These are phyloP conservation scores for Phaeosphaeria sp. DNA, from an alignment of 2,329 filamentous ascomycete genomes.

Conservation along the genomic window DNA sequence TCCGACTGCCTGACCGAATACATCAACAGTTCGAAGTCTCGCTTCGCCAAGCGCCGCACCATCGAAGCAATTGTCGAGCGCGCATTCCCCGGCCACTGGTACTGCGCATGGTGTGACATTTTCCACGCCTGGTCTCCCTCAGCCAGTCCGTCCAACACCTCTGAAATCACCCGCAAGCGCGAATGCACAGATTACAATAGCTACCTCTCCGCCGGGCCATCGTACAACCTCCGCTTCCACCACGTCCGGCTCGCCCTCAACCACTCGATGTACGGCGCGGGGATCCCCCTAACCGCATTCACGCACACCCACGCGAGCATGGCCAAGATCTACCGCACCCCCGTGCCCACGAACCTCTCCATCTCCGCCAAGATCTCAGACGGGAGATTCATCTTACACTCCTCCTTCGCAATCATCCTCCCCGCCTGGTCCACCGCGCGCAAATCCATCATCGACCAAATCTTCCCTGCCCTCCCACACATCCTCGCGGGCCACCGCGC, in stretches of 20 bases:
- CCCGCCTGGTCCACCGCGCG: slow-evolving; percentile 13
- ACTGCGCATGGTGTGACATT: slow-evolving; percentile 43
- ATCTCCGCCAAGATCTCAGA: slow-evolving; percentile 21
- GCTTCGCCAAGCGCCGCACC: slow-evolving; percentile 27
- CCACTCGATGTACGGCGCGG: slow-evolving; percentile 23
- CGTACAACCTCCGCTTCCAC: slow-evolving; percentile 35
- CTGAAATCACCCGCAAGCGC: slow-evolving; percentile 7
- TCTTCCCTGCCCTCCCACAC: slow-evolving; percentile 33
- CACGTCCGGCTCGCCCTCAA: slow-evolving; percentile 40
- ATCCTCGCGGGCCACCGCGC: slow-evolving; percentile 35
- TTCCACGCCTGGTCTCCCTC: slow-evolving; percentile 32
- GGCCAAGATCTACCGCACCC: slow-evolving; percentile 20
- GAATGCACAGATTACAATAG: slow-evolving; percentile 36
- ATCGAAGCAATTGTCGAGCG: slow-evolving; percentile 39
- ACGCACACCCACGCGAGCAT: slow-evolving; percentile 11
- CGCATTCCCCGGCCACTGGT: slow-evolving; percentile 42
- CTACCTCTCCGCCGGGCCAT: slow-evolving; percentile 22
- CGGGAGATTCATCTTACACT: slow-evolving; percentile 26
- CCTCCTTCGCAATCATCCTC: slow-evolving; percentile 24
- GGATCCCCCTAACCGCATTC: slow-evolving; percentile 29
- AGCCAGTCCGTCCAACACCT: slow-evolving; percentile 14
- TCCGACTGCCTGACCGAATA: slow-evolving; percentile 23
- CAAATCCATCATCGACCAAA: slow-evolving; percentile 14
- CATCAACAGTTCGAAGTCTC: slow-evolving; percentile 19
- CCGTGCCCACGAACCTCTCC: slow-evolving; percentile 16